Base-by-base conservation (phyloP, 306 rosid genomes). In the Heteromeles arbutifolia region DNA sequence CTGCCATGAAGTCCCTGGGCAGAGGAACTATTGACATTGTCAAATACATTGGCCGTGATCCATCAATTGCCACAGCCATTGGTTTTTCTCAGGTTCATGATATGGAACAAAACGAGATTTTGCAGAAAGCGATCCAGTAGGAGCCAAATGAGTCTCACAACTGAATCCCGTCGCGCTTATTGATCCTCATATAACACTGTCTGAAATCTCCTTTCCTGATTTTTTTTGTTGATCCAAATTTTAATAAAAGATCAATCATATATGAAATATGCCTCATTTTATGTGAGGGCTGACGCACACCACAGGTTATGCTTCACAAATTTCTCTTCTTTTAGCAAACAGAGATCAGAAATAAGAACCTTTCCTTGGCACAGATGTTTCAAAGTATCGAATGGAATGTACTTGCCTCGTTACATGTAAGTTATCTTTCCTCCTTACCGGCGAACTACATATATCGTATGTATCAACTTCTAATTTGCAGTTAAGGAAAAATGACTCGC, bases 61-160 rank as follows among this genome's bases (percentile, higher is more conserved):
- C 98, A 48, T 92, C 99, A 8, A 97, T 98, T 1, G 92, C 97
- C 78, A 84, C 98, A 2, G 97, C 99, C 73, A 95, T 96, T 5
- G 97, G 99, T 76, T 95, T 92, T 90, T 83, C 84, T 70, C 67
- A 71, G 59, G 88, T 89, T 84, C 99, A 95, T 81, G 90, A 88
- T 15, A 90, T 87, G 84, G 99, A 95, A 85, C 98, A 95, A 72
- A 43, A 88, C 0, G 93, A 92, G 77, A 86, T 95, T 64, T 89
- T 91, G 70, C 86, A 92, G 78, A 95, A 89, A 83, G 93, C 97
- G 64, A 14, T 95, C 77, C 93, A 92, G 80, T 84, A 56, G 6
- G 96, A 92, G 62, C 90, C 90, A 39, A 54, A 90, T 63, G 67
- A 62, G 64, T 88, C 74, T 48, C 54, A 48, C 76, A 81, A 86